Evolutionary conservation across 2,329 filamentous ascomycete genomes (phyloP), one percentile per base, ranked within the genome.

Genomic region (Diaporthe helianthi): DNA sequence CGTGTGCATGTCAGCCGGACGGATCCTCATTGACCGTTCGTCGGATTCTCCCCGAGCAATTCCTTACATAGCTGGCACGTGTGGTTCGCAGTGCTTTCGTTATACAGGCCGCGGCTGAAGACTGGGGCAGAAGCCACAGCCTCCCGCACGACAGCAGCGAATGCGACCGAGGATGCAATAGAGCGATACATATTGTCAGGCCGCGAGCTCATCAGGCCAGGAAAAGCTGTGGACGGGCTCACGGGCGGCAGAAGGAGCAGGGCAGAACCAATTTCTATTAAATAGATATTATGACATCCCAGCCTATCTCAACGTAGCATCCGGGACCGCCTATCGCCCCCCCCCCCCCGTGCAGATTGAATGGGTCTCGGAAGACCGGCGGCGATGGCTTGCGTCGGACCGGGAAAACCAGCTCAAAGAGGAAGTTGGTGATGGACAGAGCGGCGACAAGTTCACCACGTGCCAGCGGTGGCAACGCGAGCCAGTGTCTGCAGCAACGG

Each of bases 31-130:
- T 19, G 2, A 8, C 44, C 7, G 44, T n/a, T n/a, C n/a, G n/a
- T 12, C 44, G 2, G 17, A 24, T 12, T 22, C 4, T 24, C n/a
- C 10, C 9, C 44, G n/a, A n/a, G n/a, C n/a, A 15, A 8, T 4
- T 7, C 68, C 76, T 49, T 75, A 85, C 82, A 78, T 19, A 88
- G 77, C 19, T 81, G 79, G 74, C 87, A 89, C 13, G 85, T 88
- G 76, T 89, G 87, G 76, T 89, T 89, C 52, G 81, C 75, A 22
- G 80, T 79, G 72, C 81, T 85, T 71, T 86, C 79, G 67, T 81
- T 79, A 71, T 83, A 83, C 19, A 83, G 75, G 17, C 80, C 79
- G 55, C 69, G 69, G 31, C 69, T 46, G 49, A 66, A 69, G 54
- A 67, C n/a, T 31, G 58, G 58, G 26, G 26, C 41, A 10, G 41